Percentiles rank a stretch among this genome's conserved stretches.
Evolutionary conservation across 169 alveolate species (phyloP).

Genomic region (Plasmodium yoelii): DNA sequence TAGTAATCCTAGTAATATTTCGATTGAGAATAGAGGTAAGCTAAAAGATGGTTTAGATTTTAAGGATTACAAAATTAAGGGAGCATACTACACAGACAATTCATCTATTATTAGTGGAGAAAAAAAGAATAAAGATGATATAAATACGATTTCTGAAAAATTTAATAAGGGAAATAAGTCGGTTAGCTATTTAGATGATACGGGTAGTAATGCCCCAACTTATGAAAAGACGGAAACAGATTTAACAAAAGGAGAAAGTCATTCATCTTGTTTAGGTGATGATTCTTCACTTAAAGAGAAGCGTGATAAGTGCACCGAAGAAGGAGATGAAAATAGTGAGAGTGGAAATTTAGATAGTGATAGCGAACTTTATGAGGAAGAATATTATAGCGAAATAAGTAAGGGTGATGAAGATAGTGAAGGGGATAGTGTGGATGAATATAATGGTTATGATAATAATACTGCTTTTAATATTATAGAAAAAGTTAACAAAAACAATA

Average conservation of each 20-base stretch:
- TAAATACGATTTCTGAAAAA: too few species aligned
- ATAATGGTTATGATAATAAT: neutral
- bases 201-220: neutral
- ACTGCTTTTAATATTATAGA: neutral
- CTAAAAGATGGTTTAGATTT: too few species aligned
- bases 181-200: neutral
- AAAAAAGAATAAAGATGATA: neutral
- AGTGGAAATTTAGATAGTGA: neutral
- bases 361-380: neutral
- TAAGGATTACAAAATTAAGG: too few species aligned
- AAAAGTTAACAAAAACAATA: slow-evolving; percentile 5
- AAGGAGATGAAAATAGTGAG: neutral
- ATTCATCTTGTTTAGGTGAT: neutral
- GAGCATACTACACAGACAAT: too few species aligned
- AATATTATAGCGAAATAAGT: neutral
- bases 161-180: too few species aligned
- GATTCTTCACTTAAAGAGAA: neutral
- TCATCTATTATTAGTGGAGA: neutral
- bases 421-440: neutral
- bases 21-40: neutral
- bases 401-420: neutral
- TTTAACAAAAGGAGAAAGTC: neutral
- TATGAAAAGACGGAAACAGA: neutral
- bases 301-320: neutral
- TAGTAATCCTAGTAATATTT: neutral